These are phyloP conservation scores for Neurospora sp. DNA, from an alignment of 495 filamentous ascomycete species.

Conservation along the genomic window DNA sequence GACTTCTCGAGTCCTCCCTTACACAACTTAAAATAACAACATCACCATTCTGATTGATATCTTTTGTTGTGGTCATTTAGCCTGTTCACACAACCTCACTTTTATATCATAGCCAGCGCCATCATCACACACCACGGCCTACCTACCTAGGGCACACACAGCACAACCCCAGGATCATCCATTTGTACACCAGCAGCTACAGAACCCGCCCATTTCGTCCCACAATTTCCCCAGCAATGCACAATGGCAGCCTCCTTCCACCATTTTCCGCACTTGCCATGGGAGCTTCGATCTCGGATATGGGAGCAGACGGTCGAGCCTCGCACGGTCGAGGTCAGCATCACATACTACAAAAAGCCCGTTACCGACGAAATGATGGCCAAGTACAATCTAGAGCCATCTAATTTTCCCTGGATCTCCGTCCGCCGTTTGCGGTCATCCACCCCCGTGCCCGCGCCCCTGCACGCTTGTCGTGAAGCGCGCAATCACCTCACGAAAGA, in stretches of 20 bases:
- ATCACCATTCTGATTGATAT: no score
- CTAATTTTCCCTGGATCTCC: neutral
- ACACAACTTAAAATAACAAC: no score
- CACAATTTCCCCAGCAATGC: no score
- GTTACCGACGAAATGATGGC: neutral
- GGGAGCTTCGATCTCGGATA: slow-evolving; percentile 13
- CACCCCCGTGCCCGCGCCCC: slow-evolving; percentile 12
- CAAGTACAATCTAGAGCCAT: neutral
- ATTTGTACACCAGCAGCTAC: no score
- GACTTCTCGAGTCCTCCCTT: no score
- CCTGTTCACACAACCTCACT: no score
- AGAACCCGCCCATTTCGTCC: no score
- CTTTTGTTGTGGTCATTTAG: no score
- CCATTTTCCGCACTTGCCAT: slow-evolving; percentile 10
- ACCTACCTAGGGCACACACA: no score
- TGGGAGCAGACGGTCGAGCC: slow-evolving; percentile 3
- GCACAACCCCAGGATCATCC: no score
- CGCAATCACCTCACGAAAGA: slow-evolving; percentile 1
- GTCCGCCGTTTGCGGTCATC: slow-evolving; percentile 7
- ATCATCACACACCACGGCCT: no score
- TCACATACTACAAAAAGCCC: neutral
- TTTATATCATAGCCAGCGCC: no score
- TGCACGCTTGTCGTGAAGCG: slow-evolving; percentile 17
- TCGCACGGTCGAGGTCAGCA: slow-evolving; percentile 11
- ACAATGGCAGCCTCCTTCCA: slow-evolving; percentile 8